Evolutionary conservation across 2,329 filamentous ascomycete genomes (phyloP).

Genomic region (Plenodomus tracheiphilus): DNA sequence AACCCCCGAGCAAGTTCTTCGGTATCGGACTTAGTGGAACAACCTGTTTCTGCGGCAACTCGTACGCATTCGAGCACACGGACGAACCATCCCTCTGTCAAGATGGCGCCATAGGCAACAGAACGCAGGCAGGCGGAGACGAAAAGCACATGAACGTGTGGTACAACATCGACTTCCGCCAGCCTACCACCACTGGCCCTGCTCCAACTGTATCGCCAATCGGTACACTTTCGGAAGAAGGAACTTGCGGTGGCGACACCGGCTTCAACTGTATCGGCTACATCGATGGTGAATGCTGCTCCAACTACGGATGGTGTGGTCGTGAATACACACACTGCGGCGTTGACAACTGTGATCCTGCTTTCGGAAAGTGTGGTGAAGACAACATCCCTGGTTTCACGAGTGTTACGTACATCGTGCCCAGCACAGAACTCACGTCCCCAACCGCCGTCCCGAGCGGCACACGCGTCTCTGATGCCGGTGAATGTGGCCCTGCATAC

Average conservation of each 20-base stretch:
- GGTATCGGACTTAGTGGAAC: background rate
- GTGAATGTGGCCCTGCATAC: background rate
- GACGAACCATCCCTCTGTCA: background rate
- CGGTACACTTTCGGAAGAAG: background rate
- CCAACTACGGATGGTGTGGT: background rate
- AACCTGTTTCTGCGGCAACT: background rate
- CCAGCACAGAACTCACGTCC: too few relatives aligned
- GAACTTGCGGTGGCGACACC: background rate
- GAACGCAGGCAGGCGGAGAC: background rate
- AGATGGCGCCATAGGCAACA: background rate
- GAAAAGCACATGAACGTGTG: background rate
- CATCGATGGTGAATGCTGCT: background rate
- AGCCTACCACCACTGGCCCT: background rate
- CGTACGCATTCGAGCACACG: background rate
- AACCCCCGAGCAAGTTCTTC: background rate
- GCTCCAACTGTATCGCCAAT: background rate
- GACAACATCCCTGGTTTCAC: too few relatives aligned
- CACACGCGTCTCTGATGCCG: background rate
- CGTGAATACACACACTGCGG: background rate
- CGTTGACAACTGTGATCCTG: background rate
- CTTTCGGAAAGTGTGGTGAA: background rate
- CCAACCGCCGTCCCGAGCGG: too few relatives aligned
- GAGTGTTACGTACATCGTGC: too few relatives aligned
- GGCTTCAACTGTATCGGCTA: background rate
- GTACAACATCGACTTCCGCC: background rate